Evolutionary conservation across 2,329 filamentous ascomycete species (phyloP).

Genomic region (Pseudogymnoascus sp.): DNA sequence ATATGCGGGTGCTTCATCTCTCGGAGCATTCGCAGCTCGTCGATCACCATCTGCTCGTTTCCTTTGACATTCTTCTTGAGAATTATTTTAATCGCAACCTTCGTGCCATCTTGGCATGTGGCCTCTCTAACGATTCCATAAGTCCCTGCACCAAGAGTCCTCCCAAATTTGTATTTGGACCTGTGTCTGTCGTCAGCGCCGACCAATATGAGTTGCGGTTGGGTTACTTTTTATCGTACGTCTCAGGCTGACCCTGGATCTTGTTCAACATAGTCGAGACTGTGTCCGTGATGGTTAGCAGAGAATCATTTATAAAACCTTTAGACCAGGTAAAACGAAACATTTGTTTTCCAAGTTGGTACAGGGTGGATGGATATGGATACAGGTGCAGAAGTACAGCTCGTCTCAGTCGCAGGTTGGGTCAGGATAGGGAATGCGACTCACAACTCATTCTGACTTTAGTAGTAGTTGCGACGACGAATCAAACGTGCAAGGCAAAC

Average conservation of each 20-base stretch:
- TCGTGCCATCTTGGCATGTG: slow-evolving; percentile 73
- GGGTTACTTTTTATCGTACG: slow-evolving; percentile 91
- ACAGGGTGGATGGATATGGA: not conserved
- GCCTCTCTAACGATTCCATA: slow-evolving; percentile 98
- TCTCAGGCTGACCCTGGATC: slow-evolving; percentile 92
- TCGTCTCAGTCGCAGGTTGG: not conserved
- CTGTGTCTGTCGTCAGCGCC: slow-evolving; percentile 37
- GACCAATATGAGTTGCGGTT: slow-evolving; percentile 8
- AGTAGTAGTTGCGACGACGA: slow-evolving; percentile 13
- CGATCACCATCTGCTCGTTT: slow-evolving; percentile 97
- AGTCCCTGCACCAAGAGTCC: slow-evolving; percentile 89
- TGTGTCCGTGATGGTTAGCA: slow-evolving; percentile 31
- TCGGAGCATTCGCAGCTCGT: slow-evolving; percentile 91
- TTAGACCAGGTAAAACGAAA: not conserved
- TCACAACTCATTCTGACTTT: slow-evolving; percentile 29
- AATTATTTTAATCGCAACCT: slow-evolving; percentile 97
- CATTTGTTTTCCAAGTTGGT: not conserved
- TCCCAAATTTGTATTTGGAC: slow-evolving; percentile 83
- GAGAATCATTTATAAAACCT: not conserved
- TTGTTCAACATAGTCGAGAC: slow-evolving; percentile 89
- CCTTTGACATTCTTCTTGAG: slow-evolving; percentile 98
- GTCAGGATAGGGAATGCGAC: not conserved
- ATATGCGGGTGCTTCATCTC: slow-evolving; percentile 89
- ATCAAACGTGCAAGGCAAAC: not conserved
- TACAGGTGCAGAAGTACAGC: not conserved